Percentiles rank a stretch among this genome's conserved stretches.
phyloP scores from a whole-genome alignment of 345 rosid species.

The Trapa bicornis region DNA sequence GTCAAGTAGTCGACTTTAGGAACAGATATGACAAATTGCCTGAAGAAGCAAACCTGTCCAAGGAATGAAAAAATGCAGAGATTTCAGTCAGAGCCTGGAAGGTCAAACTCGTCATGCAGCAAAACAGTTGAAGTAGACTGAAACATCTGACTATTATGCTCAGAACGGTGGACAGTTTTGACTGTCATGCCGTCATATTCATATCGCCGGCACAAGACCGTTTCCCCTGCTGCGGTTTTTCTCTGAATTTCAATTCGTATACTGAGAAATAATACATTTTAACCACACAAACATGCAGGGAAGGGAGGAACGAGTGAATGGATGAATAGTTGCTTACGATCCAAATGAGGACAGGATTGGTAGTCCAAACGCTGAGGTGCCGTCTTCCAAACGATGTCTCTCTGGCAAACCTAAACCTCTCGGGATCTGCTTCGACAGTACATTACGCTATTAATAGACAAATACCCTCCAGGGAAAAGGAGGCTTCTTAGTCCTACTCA shows the following conservation, averaged over 20 bases:
- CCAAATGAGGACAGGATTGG: conserved; percentile 44
- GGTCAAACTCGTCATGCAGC: background rate
- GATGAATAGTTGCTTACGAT: conserved; percentile 13
- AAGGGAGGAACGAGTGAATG: background rate
- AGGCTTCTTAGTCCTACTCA: conserved; percentile 5
- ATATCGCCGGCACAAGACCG: background rate
- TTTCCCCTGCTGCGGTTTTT: background rate
- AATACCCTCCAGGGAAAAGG: too few relatives aligned
- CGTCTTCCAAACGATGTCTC: conserved; percentile 94
- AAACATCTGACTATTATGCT: background rate
- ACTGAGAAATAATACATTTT: too few relatives aligned
- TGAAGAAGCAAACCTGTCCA: conserved; percentile 73
- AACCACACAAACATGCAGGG: background rate
- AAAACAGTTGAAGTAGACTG: background rate
- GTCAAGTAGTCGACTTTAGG: conserved; percentile 86
- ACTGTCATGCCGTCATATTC: background rate
- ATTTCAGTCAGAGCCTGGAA: background rate
- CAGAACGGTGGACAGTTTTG: background rate
- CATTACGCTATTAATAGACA: too few relatives aligned
- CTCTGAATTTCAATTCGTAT: too few relatives aligned
- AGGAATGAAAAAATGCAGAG: background rate
- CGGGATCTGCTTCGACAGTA: conserved; percentile 44
- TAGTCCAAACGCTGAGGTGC: conserved; percentile 64
- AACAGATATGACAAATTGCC: conserved; percentile 79
- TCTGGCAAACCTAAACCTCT: conserved; percentile 85